Base-by-base conservation (phyloP, 176 grass and related monocot species). In the Carex littledalei region DNA sequence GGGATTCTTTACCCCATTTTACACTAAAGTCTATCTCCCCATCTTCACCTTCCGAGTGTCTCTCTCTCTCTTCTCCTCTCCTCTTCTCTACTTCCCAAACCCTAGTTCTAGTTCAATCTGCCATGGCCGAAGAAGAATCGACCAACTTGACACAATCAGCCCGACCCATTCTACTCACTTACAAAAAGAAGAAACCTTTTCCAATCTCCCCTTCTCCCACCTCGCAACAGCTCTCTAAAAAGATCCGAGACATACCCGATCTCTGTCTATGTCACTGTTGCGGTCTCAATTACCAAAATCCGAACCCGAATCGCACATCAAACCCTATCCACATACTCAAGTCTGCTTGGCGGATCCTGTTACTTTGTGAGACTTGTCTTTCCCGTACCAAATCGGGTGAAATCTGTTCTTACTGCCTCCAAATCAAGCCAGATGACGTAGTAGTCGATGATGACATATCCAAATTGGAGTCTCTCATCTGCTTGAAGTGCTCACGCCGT, bases 341-440 rank as follows among this genome's bases (percentile, higher is more conserved):
- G 32, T 97, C 94, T 86, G 68, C 84, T 8, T 97, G 94, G 94
- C 89, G 94, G 62, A 18, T 97, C 74, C 55, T 92, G 50, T 93
- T 97, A 21, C 92, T 97, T 65, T 97, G 94, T 79, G 24, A 63
- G 8, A 64, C 82, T 83, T 97, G 94, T 79, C 82, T 97, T 86
- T 79, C 84, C 74, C 86, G 88, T 31, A 54, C 89, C 24, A 74
- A 64, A 61, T 87, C 84, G 3, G 89, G 82, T 2, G 61, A 78
- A 47, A 62, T 94, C 55, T 97, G 94, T 86, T 91, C 94, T 49
- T 97, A 97, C 77, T 97, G 94, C 82, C 85, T 97, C 87, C 64
- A 69, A 47, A 67, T 52, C 12, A 56, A 72, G 50, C 22, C 85
- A 14, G 45, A 83, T 43, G 81, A 83, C 41, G 63, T 83, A 17